Evolutionary conservation across 2,329 filamentous ascomycete species (phyloP).

Genomic region (Claviceps africana): DNA sequence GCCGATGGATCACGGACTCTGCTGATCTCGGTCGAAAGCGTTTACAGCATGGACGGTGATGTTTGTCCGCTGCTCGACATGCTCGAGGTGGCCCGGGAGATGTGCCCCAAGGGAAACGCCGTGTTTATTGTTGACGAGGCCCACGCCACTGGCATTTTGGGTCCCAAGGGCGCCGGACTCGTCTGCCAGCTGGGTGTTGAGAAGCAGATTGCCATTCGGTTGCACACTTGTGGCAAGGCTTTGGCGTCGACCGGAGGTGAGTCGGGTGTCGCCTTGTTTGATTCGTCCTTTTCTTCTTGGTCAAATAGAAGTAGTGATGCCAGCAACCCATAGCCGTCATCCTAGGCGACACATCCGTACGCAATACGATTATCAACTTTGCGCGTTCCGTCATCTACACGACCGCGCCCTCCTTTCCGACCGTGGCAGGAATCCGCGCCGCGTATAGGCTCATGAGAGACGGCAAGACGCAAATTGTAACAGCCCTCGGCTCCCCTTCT

Average conservation of each 20-base stretch:
- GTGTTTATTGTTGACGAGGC: conserved; percentile 44
- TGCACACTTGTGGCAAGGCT: conserved; percentile 41
- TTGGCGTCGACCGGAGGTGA: conserved; percentile 24
- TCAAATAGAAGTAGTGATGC: too few relatives aligned
- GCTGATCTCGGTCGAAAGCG: conserved; percentile 25
- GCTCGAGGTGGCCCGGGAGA: conserved; percentile 21
- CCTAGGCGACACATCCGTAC: conserved; percentile 9
- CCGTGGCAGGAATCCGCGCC: conserved; percentile 10
- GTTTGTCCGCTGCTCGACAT: conserved; percentile 22
- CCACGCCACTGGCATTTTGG: conserved; percentile 27
- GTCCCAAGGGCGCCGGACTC: conserved; percentile 31
- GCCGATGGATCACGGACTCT: conserved; percentile 17
- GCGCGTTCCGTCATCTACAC: conserved; percentile 10
- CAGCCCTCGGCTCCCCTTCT: background rate
- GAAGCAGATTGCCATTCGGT: conserved; percentile 30
- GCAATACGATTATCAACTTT: conserved; percentile 10
- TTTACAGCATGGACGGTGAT: conserved; percentile 37
- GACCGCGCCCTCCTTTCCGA: conserved; percentile 10
- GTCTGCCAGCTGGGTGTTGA: conserved; percentile 36
- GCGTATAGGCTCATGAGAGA: conserved; percentile 9
- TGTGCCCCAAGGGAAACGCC: conserved; percentile 22
- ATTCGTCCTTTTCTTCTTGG: too few relatives aligned
- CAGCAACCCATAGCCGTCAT: conserved; percentile 12
- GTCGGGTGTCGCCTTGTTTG: too few relatives aligned
- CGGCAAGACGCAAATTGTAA: conserved; percentile 6